Conservation (phyloP, 2,329 filamentous ascomycete genomes). For the Paecilomyces niveus region DNA sequence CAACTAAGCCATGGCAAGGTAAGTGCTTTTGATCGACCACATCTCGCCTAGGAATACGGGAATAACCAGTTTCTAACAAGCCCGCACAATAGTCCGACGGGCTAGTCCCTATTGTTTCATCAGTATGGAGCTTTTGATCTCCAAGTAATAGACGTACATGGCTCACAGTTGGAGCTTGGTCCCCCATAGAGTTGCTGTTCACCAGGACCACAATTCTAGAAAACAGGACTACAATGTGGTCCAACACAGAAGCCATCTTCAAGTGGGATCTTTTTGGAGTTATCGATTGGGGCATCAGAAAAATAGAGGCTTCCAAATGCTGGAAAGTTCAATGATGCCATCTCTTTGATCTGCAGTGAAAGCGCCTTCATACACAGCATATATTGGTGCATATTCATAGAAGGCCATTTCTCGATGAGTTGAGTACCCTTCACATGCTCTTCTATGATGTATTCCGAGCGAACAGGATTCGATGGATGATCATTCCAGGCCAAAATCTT, state of each 20-base stretch:
- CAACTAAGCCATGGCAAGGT: slow-evolving; percentile 29
- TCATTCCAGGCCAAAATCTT: slow-evolving; percentile 37
- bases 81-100: slow-evolving; percentile 21
- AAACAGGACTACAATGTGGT: slow-evolving; percentile 23
- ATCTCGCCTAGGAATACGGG: slow-evolving; percentile 23
- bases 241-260: slow-evolving; percentile 26
- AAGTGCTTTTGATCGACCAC: slow-evolving; percentile 11
- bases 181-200: slow-evolving; percentile 24
- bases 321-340: slow-evolving; percentile 19
- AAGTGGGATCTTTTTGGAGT: slow-evolving; percentile 15
- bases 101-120: too few relatives aligned
- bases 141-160: slow-evolving; percentile 22
- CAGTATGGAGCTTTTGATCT: too few relatives aligned
- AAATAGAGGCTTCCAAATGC: slow-evolving; percentile 22
- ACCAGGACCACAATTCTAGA: slow-evolving; percentile 11
- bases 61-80: slow-evolving; percentile 32
- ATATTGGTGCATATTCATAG: slow-evolving; percentile 14
- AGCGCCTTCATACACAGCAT: slow-evolving; percentile 12
- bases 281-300: slow-evolving; percentile 1
- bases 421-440: slow-evolving; percentile 26
- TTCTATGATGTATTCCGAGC: slow-evolving; percentile 35
- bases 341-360: slow-evolving; percentile 12
- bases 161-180: slow-evolving; percentile 26
- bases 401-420: slow-evolving; percentile 24
- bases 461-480: slow-evolving; percentile 26